Conservation (phyloP, 2,329 filamentous ascomycete species). For the Monilinia aucupariae region DNA sequence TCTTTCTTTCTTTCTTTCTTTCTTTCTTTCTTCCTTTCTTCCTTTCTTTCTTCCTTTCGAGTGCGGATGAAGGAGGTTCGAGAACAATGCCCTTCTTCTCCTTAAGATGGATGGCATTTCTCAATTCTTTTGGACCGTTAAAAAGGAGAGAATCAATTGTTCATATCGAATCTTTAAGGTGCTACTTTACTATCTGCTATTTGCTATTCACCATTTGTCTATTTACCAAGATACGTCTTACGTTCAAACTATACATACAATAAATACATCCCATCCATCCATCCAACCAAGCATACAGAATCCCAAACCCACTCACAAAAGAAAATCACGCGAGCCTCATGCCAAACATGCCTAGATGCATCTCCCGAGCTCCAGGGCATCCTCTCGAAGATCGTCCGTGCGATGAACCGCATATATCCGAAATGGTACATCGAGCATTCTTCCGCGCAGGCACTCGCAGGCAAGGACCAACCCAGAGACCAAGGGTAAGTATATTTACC, state of each 20-base stretch:
- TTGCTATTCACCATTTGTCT: too few species aligned
- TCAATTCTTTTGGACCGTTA: neutral
- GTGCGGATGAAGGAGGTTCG: neutral
- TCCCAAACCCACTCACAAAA: neutral
- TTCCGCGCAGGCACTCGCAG: neutral
- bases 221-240: neutral
- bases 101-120: neutral
- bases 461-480: neutral
- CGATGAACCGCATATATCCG: neutral
- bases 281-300: neutral
- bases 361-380: neutral
- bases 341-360: neutral
- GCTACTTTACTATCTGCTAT: neutral
- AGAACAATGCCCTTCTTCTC: neutral
- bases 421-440: neutral
- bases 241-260: neutral
- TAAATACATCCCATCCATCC: neutral
- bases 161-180: neutral
- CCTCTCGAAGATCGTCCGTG: neutral
- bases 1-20: neutral
- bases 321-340: neutral
- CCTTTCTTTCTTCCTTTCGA: too few species aligned
- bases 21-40: accelerated
- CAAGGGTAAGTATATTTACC: neutral
- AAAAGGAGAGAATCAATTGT: neutral